These are phyloP conservation scores for Mortierella alpina DNA, from an alignment of 192 early-diverging fungal species.

Conservation along the genomic window DNA sequence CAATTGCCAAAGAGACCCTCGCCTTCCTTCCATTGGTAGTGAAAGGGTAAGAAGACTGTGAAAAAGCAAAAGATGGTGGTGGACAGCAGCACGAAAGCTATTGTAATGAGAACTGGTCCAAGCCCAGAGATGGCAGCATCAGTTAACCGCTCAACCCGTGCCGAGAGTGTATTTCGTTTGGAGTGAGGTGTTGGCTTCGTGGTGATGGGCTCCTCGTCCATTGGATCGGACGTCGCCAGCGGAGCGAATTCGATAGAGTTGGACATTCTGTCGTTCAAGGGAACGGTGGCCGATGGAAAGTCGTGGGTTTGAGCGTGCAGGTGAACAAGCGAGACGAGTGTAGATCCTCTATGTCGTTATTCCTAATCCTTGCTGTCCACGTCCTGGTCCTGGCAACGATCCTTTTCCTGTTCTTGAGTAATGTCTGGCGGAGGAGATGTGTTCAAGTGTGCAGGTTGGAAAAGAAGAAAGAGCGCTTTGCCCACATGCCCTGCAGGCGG, in stretches of 20 bases:
- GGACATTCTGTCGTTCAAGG: slow-evolving; percentile 14
- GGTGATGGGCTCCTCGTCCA: slow-evolving; percentile 23
- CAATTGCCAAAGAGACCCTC: slow-evolving; percentile 49
- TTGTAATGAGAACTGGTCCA: slow-evolving; percentile 62
- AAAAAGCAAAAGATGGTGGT: slow-evolving; percentile 58
- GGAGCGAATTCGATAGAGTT: slow-evolving; percentile 38
- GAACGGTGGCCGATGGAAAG: too few species aligned
- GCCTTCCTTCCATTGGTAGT: slow-evolving; percentile 57
- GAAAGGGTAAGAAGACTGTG: slow-evolving; percentile 60
- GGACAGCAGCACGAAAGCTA: slow-evolving; percentile 61
- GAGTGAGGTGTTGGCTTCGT: background rate
- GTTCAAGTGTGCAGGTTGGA: background rate
- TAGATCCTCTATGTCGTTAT: background rate
- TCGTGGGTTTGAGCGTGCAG: too few species aligned
- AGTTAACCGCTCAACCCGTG: slow-evolving; percentile 17
- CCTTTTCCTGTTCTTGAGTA: background rate
- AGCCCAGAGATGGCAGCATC: slow-evolving; percentile 56
- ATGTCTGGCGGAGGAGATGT: background rate
- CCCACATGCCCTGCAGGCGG: too few species aligned
- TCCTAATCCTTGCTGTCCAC: background rate
- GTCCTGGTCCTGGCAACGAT: background rate
- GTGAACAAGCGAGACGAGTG: background rate
- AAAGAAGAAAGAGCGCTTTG: background rate
- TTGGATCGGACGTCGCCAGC: slow-evolving; percentile 42
- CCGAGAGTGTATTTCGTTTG: slow-evolving; percentile 10